Percentiles rank a stretch among this genome's conserved stretches.
Conservation (phyloP, 169 alveolate genomes). For the Neospora caninum region DNA sequence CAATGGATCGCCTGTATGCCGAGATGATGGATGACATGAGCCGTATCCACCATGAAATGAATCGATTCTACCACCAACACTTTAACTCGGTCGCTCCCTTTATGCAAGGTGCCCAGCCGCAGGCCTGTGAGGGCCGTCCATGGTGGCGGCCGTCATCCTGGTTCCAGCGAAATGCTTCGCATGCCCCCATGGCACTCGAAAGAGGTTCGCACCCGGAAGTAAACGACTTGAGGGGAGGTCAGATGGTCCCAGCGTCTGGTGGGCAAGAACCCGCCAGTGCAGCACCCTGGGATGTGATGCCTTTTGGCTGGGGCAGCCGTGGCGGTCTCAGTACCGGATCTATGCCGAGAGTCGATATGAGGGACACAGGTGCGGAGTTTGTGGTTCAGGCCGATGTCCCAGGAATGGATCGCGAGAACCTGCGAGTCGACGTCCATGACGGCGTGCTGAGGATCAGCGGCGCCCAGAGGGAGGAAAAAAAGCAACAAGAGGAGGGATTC, state of each 20-base stretch:
- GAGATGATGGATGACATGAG: slow-evolving; percentile 31
- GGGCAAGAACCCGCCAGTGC: not conserved
- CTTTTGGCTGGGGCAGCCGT: not conserved
- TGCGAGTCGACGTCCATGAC: slow-evolving; percentile 47
- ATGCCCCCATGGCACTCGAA: not conserved
- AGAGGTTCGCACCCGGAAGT: not conserved
- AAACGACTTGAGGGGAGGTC: not conserved
- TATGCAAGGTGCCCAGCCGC: not conserved
- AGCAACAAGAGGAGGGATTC: slow-evolving; percentile 5
- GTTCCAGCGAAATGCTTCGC: not conserved
- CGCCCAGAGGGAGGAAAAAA: slow-evolving; percentile 3
- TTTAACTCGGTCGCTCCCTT: not conserved
- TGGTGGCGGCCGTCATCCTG: slow-evolving; percentile 30
- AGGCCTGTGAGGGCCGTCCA: not conserved
- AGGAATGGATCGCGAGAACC: slow-evolving; percentile 49
- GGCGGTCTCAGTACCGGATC: not conserved
- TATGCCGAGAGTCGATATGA: slow-evolving; percentile 55
- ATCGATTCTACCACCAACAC: not conserved
- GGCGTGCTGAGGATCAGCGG: slow-evolving; percentile 45
- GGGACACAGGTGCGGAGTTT: slow-evolving; percentile 47
- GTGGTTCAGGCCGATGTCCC: slow-evolving; percentile 69
- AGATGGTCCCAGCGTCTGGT: not conserved
- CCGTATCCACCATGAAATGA: slow-evolving; percentile 13
- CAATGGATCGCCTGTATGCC: slow-evolving; percentile 25
- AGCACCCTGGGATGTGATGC: not conserved